A percentile compares a stretch with the other conserved stretches of the same genome.
phyloP scores from a whole-genome alignment of 2,329 filamentous ascomycete species.

The Chaetomium sp. region DNA sequence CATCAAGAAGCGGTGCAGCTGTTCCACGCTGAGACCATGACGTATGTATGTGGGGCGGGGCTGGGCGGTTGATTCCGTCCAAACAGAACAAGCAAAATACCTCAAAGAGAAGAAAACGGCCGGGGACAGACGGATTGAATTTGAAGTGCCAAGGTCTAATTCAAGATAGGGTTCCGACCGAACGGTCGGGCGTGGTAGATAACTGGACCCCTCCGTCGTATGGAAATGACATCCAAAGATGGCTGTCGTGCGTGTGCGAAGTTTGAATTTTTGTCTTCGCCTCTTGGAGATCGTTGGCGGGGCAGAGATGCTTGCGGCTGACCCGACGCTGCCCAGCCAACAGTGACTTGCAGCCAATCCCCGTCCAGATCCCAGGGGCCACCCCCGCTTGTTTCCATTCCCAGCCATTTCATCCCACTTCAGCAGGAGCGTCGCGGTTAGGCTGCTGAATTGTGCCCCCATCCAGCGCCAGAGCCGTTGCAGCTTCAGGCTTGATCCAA shows the following conservation, averaged over 20 bases:
- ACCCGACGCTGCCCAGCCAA: conserved; percentile 20
- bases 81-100: background rate
- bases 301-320: conserved; percentile 2
- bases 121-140: background rate
- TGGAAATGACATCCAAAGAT: background rate
- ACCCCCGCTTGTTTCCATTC: background rate
- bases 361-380: background rate
- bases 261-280: background rate
- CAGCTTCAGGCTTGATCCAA: conserved; percentile 8
- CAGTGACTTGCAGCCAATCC: conserved; percentile 4
- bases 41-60: background rate
- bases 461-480: conserved; percentile 1
- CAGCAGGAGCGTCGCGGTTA: background rate
- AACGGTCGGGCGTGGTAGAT: background rate
- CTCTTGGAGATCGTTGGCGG: background rate
- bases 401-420: background rate
- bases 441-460: background rate
- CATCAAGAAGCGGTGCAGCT: background rate
- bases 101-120: background rate
- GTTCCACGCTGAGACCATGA: background rate
- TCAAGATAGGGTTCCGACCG: background rate
- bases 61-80: background rate
- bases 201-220: background rate
- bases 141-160: background rate
- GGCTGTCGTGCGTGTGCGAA: background rate